Conservation (phyloP, 129 eudicot species). For the Cynara cardunculus region DNA sequence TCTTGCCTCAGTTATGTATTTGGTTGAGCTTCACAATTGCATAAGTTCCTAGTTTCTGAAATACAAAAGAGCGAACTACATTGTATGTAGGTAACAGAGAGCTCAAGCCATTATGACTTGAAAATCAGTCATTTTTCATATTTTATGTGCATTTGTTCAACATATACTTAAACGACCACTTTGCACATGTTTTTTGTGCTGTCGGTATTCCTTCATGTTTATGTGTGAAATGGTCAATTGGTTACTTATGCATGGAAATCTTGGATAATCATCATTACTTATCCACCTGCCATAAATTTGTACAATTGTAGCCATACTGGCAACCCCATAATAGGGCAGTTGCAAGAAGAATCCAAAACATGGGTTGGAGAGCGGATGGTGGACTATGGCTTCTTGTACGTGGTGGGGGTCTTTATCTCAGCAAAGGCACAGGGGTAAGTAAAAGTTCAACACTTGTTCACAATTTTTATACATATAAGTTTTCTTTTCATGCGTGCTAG, state of each 20-base stretch:
- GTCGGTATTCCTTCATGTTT: not conserved
- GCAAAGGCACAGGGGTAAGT: slow-evolving; percentile 96
- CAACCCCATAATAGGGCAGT: slow-evolving; percentile 95
- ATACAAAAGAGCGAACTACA: too few relatives aligned
- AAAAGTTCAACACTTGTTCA: not conserved
- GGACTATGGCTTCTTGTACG: slow-evolving; percentile 99
- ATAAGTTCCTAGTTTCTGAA: too few relatives aligned
- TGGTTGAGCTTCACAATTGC: too few relatives aligned
- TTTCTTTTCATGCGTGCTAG: not conserved
- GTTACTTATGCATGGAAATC: not conserved
- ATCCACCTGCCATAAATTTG: slow-evolving; percentile 6
- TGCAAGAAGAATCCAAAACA: slow-evolving; percentile 95
- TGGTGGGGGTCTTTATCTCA: slow-evolving; percentile 98
- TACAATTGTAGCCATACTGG: slow-evolving; percentile 83
- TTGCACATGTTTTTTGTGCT: not conserved
- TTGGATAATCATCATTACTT: not conserved
- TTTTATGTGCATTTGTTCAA: too few relatives aligned
- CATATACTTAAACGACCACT: too few relatives aligned
- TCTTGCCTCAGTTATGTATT: too few relatives aligned
- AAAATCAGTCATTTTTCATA: too few relatives aligned
- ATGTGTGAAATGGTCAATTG: not conserved
- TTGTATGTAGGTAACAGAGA: too few relatives aligned
- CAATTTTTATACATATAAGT: not conserved
- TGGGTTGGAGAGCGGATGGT: slow-evolving; percentile 99
- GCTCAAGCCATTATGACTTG: too few relatives aligned